Evolutionary conservation across 768 basidiomycete genomes (phyloP).

Genomic region (Panellus pusillus): DNA sequence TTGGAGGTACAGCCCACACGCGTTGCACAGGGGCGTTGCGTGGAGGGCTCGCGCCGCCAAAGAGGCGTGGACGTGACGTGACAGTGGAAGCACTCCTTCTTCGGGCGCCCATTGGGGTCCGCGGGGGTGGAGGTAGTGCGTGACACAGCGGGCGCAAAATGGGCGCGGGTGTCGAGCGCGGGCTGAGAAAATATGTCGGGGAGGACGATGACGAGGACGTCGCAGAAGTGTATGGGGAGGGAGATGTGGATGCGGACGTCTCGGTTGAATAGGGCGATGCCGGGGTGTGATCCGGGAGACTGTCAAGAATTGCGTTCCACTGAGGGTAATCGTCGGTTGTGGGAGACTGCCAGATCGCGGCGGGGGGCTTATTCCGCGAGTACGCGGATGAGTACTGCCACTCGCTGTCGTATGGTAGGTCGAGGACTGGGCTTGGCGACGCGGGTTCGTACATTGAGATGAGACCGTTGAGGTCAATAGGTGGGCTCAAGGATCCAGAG

Average conservation of each 20-base stretch:
- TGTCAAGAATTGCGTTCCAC: neutral
- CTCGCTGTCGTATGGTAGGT: conserved; percentile 3
- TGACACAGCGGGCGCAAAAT: too few relatives aligned
- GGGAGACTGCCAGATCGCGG: neutral
- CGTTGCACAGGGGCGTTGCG: conserved; percentile 18
- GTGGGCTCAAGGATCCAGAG: neutral
- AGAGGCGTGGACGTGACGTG: conserved; percentile 17
- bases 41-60: conserved; percentile 17
- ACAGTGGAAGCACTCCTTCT: conserved; percentile 16
- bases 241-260: neutral
- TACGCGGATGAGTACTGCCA: neutral
- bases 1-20: conserved; percentile 16
- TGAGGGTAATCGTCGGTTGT: neutral
- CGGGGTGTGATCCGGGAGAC: too few relatives aligned
- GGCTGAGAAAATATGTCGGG: neutral
- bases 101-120: neutral
- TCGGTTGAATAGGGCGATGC: neutral
- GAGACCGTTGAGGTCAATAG: conserved; percentile 8
- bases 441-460: conserved; percentile 12
- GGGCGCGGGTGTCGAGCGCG: neutral
- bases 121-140: neutral
- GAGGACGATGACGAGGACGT: neutral
- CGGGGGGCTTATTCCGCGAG: neutral
- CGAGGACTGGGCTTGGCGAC: neutral
- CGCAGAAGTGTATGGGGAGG: neutral